Evolutionary conservation across 148 eudicot species (phyloP).

Genomic region (Vaccinium myrtillus): DNA sequence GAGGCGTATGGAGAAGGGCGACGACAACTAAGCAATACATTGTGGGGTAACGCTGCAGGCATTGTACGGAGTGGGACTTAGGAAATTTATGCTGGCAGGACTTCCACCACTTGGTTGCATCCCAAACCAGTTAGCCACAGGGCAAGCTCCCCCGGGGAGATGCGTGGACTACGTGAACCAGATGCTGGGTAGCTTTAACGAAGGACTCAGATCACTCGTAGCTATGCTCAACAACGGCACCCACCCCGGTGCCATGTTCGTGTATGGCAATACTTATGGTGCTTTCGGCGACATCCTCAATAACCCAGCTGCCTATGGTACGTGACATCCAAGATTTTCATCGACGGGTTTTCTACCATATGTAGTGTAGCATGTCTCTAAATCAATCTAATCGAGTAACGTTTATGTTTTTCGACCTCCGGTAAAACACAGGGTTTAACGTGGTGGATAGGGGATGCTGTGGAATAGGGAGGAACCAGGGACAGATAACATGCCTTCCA

Average conservation of each 20-base stretch:
- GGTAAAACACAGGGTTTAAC: too few species aligned
- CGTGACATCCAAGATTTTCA: too few species aligned
- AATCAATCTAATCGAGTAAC: too few species aligned
- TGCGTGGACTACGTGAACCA: slow-evolving; percentile 86
- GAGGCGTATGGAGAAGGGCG: background rate
- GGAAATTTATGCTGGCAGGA: slow-evolving; percentile 72
- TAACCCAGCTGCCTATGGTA: slow-evolving; percentile 63
- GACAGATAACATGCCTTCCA: too few species aligned
- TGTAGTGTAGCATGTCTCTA: too few species aligned
- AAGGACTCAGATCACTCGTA: slow-evolving; percentile 61
- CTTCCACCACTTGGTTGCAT: slow-evolving; percentile 86
- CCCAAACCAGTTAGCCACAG: slow-evolving; percentile 72
- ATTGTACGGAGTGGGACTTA: slow-evolving; percentile 62
- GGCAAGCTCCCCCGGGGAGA: slow-evolving; percentile 60
- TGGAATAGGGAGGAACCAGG: too few species aligned
- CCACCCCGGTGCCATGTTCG: slow-evolving; percentile 67
- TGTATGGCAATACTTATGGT: slow-evolving; percentile 63
- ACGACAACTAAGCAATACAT: background rate
- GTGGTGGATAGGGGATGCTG: too few species aligned
- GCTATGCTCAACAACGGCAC: slow-evolving; percentile 49
- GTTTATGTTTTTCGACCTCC: too few species aligned
- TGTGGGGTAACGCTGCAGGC: slow-evolving; percentile 39
- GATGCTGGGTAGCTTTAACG: slow-evolving; percentile 68
- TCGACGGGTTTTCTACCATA: background rate
- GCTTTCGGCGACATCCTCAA: slow-evolving; percentile 72